Base-by-base conservation (phyloP, 208 protist genomes). In the Naegleria lovaniensis region DNA sequence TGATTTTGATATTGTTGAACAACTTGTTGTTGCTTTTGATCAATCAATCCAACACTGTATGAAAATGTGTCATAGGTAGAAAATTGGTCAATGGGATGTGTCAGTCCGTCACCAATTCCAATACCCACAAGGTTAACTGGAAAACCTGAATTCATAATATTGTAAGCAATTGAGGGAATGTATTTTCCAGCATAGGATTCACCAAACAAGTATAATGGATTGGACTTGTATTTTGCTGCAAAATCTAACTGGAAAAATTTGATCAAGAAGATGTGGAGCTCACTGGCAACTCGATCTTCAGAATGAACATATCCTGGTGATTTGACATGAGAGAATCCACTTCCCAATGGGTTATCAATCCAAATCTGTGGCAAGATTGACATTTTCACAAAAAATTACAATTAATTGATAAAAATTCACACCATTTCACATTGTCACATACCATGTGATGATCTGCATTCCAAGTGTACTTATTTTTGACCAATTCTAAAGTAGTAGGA, bases 271-370 rank as follows among this genome's bases (percentile, higher is more conserved):
- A 93, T 76, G 92, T 96, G 96, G 95, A 98, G 96, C 92, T 98
- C 96, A 33, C 95, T 92, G n/a, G 96, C 95, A 0, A 96, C 94
- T 90, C 94, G 92, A n/a, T 76, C 90, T 90, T 97, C 94, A 93
- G 96, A 95, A 90, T 92, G 91, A 88, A 94, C 96, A 88, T 93
- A 96, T 39, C 85, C 92, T 48, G 86, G 90, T n/a, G 48, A 7
- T 2, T 55, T 25, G 29, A 91, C 93, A 91, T 97, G 97, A 41
- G 94, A 96, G 94, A 97, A 98, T 58, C 97, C 97, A 40, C 95
- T 93, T n/a, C 97, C 97, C 22, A 94, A 93, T 9, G 96, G 95
- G 93, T 98, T 96, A 92, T 98, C 97, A 84, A 98, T 15, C 55
- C 55, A 67, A 67, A 67, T 67, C 55, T 67, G 4, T 67, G 3